Base-by-base conservation (phyloP, 176 grass and related monocot species). In the Phragmites australis region DNA sequence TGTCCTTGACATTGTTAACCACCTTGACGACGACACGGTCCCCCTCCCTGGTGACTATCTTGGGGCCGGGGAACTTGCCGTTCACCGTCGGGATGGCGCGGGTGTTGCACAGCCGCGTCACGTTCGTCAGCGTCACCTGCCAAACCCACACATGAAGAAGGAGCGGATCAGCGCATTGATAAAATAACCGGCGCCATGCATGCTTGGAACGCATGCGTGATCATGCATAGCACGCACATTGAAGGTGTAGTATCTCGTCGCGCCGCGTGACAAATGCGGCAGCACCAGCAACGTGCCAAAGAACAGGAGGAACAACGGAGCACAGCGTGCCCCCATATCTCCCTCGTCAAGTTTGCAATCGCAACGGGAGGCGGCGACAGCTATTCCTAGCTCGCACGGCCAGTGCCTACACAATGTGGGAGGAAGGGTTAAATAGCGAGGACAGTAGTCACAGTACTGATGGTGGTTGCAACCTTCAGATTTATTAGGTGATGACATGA, bases 21-120 rank as follows among this genome's bases (percentile, higher is more conserved):
- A 93, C 82, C 81, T 87, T 93, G 45, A 93, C 78, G 53, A 90
- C 70, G 21, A 93, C 67, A n/a, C 88, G 85, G 21, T 93, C 88
- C 18, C 88, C 91, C 11, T 93, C 91, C 78, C 88, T 70, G 22
- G 85, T 57, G 41, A 88, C 68, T 0, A 93, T 76, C 47, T 79
- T 90, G 14, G 91, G 91, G 2, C 91, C 91, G 22, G 91, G 88
- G 72, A 90, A 88, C 78, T 76, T 75, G 72, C 91, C 91, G 82
- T 93, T 93, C 72, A 90, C 91, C 58, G 85, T 93, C 21, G 69
- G 71, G 82, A 93, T 87, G 82, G 77, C 80, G 61, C 82, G 85
- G 30, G 91, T 90, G 54, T 17, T 83, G 84, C 91, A 85, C 26
- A 93, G 68, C 75, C 91, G 81, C 1, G 88, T 93, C 68, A 93